Evolutionary conservation across 1,139 yeast species (phyloP).

Genomic region (Meyerozyma athensensis): DNA sequence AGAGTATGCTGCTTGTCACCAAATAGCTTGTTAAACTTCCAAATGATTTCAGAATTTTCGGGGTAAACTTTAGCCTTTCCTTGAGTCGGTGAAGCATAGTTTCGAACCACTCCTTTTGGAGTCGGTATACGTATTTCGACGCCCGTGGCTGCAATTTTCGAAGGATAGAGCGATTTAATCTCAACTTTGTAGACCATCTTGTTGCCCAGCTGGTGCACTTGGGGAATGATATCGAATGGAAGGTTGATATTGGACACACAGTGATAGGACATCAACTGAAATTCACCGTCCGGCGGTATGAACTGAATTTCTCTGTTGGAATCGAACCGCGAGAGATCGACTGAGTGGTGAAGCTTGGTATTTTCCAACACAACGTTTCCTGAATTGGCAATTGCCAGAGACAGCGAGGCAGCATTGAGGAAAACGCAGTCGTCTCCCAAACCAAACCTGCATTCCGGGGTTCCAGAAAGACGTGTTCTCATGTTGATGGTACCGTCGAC

Average conservation of each 20-base stretch:
- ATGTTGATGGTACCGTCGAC: slow-evolving; percentile 75
- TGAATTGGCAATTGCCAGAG: not conserved
- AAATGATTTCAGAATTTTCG: slow-evolving; percentile 57
- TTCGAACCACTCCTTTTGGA: slow-evolving; percentile 57
- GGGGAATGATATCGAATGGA: slow-evolving; percentile 71
- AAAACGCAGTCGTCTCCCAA: slow-evolving; percentile 43
- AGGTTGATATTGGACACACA: slow-evolving; percentile 50
- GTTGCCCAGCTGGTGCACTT: slow-evolving; percentile 50
- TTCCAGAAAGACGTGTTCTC: slow-evolving; percentile 72
- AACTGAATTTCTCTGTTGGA: slow-evolving; percentile 63
- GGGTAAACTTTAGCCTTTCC: slow-evolving; percentile 71
- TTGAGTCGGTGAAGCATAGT: slow-evolving; percentile 44
- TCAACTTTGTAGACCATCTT: slow-evolving; percentile 54
- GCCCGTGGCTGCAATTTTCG: slow-evolving; percentile 60
- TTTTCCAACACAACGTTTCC: slow-evolving; percentile 63
- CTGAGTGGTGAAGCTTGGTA: slow-evolving; percentile 69
- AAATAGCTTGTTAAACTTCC: slow-evolving; percentile 67
- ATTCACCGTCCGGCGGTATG: slow-evolving; percentile 89
- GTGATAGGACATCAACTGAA: slow-evolving; percentile 79
- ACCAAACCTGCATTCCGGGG: slow-evolving; percentile 65
- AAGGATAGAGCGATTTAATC: slow-evolving; percentile 58
- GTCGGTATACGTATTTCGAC: slow-evolving; percentile 66
- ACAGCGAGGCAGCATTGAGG: slow-evolving; percentile 9
- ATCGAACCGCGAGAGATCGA: slow-evolving; percentile 65
- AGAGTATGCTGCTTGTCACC: slow-evolving; percentile 64